These are phyloP conservation scores for Scalesia atractyloides DNA, from an alignment of 129 eudicot species.

Conservation along the genomic window DNA sequence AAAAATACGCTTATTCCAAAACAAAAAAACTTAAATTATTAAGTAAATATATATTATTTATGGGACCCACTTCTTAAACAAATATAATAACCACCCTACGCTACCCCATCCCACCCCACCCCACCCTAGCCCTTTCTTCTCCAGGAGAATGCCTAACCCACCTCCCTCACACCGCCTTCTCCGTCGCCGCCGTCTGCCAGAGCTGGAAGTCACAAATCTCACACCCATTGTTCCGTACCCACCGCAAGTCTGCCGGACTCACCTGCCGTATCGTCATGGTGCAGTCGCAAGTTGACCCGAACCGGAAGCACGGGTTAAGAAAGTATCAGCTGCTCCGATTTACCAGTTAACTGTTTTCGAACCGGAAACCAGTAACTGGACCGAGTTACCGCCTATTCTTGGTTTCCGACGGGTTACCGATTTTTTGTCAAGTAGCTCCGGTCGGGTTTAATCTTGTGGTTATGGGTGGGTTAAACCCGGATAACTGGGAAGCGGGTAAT, in stretches of 20 bases:
- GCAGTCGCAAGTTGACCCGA: conserved; percentile 48
- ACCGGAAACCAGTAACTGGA: conserved; percentile 66
- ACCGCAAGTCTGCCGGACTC: conserved; percentile 45
- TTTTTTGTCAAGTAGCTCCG: conserved; percentile 70
- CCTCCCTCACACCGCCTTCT: conserved; percentile 37
- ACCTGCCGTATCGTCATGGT: conserved; percentile 49
- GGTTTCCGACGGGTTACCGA: conserved; percentile 64
- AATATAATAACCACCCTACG: no score
- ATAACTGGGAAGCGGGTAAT: conserved; percentile 54
- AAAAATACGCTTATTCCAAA: no score
- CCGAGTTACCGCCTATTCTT: conserved; percentile 50
- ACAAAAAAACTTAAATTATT: no score
- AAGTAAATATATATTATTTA: no score
- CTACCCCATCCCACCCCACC: no score
- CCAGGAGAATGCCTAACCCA: conserved; percentile 58
- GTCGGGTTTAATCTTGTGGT: conserved; percentile 73
- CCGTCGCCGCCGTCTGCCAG: conserved; percentile 49
- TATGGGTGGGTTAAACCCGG: conserved; percentile 86
- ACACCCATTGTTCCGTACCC: conserved; percentile 44
- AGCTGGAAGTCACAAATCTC: conserved; percentile 50
- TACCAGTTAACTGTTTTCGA: conserved; percentile 63
- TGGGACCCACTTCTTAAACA: no score
- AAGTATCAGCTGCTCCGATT: conserved; percentile 43
- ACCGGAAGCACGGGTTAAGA: conserved; percentile 19
- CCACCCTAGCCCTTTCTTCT: no score